These are phyloP conservation scores for Apiospora sp. DNA, from an alignment of 2,329 filamentous ascomycete species.

Conservation along the genomic window DNA sequence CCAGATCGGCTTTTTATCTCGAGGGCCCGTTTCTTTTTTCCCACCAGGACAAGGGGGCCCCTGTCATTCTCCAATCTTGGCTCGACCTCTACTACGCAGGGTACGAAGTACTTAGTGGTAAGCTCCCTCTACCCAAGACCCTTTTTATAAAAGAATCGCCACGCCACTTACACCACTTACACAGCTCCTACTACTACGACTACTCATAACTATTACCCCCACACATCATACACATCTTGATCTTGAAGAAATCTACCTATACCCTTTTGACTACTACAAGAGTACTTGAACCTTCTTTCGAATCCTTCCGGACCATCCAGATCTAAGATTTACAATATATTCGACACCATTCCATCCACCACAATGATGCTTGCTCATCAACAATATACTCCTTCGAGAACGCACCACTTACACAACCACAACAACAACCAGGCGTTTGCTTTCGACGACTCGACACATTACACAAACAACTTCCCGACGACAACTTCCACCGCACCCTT, in stretches of 20 bases:
- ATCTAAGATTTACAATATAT: slow-evolving; percentile 19
- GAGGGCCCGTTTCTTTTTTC: slow-evolving; percentile 5
- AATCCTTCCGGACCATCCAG: slow-evolving; percentile 26
- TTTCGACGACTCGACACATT: slow-evolving; percentile 24
- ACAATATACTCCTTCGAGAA: slow-evolving; percentile 36
- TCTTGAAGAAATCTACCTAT: slow-evolving; percentile 15
- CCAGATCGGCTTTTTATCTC: slow-evolving; percentile 15
- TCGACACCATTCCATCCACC: slow-evolving; percentile 24
- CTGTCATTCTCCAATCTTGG: slow-evolving; percentile 10
- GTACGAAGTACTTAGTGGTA: not conserved
- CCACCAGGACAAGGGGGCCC: not conserved
- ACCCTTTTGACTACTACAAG: not conserved
- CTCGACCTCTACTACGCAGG: not conserved
- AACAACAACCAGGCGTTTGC: not conserved
- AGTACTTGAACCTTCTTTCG: not conserved
- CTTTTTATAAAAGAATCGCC: slow-evolving; percentile 22
- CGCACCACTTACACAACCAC: slow-evolving; percentile 31
- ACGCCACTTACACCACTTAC: slow-evolving; percentile 28
- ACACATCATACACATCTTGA: slow-evolving; percentile 32
- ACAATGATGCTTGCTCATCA: slow-evolving; percentile 42
- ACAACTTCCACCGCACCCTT: not conserved
- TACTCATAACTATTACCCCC: slow-evolving; percentile 29
- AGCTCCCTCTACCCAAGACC: slow-evolving; percentile 4
- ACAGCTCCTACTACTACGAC: slow-evolving; percentile 38
- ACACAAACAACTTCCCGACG: slow-evolving; percentile 2